These are phyloP conservation scores for Chlorophyllum brunneum DNA, from an alignment of 768 basidiomycete species.

Conservation along the genomic window DNA sequence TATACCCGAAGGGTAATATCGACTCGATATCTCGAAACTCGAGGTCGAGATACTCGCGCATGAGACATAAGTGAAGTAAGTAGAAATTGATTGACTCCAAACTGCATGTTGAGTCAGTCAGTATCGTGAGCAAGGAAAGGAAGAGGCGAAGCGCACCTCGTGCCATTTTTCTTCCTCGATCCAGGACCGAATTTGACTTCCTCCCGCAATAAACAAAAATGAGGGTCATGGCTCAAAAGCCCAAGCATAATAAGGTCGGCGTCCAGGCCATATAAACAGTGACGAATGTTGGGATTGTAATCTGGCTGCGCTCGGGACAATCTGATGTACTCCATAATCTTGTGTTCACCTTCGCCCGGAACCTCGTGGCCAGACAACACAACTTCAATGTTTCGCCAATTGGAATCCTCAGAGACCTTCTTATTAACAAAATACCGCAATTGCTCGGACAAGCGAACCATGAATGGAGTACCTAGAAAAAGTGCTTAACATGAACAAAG, in stretches of 20 bases:
- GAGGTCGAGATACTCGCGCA: slow-evolving; percentile 96
- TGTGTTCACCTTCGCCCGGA: slow-evolving; percentile 99
- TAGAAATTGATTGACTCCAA: slow-evolving; percentile 89
- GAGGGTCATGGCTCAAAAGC: slow-evolving; percentile 94
- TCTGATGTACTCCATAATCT: slow-evolving; percentile 99
- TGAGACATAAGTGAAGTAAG: slow-evolving; percentile 86
- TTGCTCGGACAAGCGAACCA: slow-evolving; percentile 89
- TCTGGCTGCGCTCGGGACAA: slow-evolving; percentile 90
- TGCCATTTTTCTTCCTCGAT: slow-evolving; percentile 65
- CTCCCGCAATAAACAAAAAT: slow-evolving; percentile 95
- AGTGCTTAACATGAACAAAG: background rate
- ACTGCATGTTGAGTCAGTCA: slow-evolving; percentile 20
- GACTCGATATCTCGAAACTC: slow-evolving; percentile 80
- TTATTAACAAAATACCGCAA: slow-evolving; percentile 96
- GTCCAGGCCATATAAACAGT: slow-evolving; percentile 97
- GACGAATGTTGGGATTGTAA: slow-evolving; percentile 94
- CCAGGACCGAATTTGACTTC: slow-evolving; percentile 96
- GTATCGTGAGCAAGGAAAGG: slow-evolving; percentile 18
- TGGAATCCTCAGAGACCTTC: slow-evolving; percentile 95
- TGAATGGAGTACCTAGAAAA: slow-evolving; percentile 87
- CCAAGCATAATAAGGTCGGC: slow-evolving; percentile 99
- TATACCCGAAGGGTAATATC: slow-evolving; percentile 74
- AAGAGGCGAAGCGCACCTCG: slow-evolving; percentile 28
- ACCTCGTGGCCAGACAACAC: slow-evolving; percentile 97
- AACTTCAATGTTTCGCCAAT: slow-evolving; percentile 90